Conservation (phyloP, 2,329 filamentous ascomycete genomes). For the Aspergillus texensis region DNA sequence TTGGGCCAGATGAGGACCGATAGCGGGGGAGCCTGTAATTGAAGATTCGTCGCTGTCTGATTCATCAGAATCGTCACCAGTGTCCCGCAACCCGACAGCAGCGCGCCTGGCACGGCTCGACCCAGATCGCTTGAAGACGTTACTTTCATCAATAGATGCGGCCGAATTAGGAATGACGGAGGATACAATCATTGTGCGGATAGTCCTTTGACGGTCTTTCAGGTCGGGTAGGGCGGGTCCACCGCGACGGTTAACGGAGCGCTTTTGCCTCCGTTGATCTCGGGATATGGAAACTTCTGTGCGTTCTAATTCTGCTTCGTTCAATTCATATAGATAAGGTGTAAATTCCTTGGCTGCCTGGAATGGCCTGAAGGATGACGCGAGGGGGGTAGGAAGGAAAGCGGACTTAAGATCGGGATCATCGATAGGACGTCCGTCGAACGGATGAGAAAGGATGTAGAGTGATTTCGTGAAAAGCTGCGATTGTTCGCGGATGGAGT, state of each 20-base stretch:
- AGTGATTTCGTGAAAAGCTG: conserved; percentile 93
- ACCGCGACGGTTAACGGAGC: conserved; percentile 89
- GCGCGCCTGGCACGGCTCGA: conserved; percentile 63
- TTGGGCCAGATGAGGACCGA: conserved; percentile 64
- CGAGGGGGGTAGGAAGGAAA: conserved; percentile 82
- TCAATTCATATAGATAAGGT: conserved; percentile 91
- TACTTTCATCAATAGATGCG: conserved; percentile 76
- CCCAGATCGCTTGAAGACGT: conserved; percentile 78
- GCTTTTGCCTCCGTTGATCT: conserved; percentile 91
- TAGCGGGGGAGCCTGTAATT: conserved; percentile 76
- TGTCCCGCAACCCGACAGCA: conserved; percentile 59
- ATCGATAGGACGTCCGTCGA: conserved; percentile 90
- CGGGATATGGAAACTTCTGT: conserved; percentile 91
- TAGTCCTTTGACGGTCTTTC: conserved; percentile 90
- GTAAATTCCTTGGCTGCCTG: conserved; percentile 93
- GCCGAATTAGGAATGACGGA: conserved; percentile 89
- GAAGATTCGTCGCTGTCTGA: conserved; percentile 88
- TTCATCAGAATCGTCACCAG: conserved; percentile 78
- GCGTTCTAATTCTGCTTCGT: conserved; percentile 83
- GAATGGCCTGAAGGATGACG: conserved; percentile 82
- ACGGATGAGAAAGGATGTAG: conserved; percentile 90
- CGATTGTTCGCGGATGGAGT: conserved; percentile 94
- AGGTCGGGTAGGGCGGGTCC: conserved; percentile 94
- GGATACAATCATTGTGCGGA: conserved; percentile 88
- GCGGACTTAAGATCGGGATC: conserved; percentile 85